These are phyloP conservation scores for Mycosphaerella sp. DNA, from an alignment of 2,329 filamentous ascomycete genomes.

Conservation along the genomic window DNA sequence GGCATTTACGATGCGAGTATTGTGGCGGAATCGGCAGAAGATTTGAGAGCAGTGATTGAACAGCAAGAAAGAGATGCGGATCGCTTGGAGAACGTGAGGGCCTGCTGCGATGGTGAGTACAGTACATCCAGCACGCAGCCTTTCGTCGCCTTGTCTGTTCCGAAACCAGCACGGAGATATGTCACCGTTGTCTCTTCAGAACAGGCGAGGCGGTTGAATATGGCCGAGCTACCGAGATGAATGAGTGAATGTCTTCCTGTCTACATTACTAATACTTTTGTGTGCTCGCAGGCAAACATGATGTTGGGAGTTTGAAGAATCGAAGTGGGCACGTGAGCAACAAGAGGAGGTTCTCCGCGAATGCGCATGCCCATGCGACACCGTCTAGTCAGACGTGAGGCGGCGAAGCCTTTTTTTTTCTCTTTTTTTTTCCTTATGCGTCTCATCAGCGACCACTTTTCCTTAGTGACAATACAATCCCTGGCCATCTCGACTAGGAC, in stretches of 20 bases:
- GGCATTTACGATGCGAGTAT: constrained; percentile 50
- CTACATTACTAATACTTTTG: background rate
- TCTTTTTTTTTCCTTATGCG: too few relatives aligned
- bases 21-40: constrained; percentile 63
- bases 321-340: constrained; percentile 9
- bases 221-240: background rate
- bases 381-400: too few relatives aligned
- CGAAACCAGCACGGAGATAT: background rate
- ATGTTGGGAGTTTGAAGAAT: constrained; percentile 42
- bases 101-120: constrained; percentile 88
- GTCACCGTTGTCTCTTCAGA: background rate
- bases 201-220: background rate
- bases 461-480: too few relatives aligned
- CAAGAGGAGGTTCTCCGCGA: background rate
- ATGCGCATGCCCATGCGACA: constrained; percentile 8
- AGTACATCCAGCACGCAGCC: background rate
- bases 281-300: constrained; percentile 41
- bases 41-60: constrained; percentile 73
- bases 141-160: background rate
- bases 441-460: too few relatives aligned
- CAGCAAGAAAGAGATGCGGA: constrained; percentile 68
- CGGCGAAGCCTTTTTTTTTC: too few relatives aligned
- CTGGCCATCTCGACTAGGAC: too few relatives aligned
- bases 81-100: constrained; percentile 86
- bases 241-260: background rate